Evolutionary conservation across 768 basidiomycete species (phyloP), one percentile per base, ranked within the genome.

Genomic region (Ephemerocybe angulata): DNA sequence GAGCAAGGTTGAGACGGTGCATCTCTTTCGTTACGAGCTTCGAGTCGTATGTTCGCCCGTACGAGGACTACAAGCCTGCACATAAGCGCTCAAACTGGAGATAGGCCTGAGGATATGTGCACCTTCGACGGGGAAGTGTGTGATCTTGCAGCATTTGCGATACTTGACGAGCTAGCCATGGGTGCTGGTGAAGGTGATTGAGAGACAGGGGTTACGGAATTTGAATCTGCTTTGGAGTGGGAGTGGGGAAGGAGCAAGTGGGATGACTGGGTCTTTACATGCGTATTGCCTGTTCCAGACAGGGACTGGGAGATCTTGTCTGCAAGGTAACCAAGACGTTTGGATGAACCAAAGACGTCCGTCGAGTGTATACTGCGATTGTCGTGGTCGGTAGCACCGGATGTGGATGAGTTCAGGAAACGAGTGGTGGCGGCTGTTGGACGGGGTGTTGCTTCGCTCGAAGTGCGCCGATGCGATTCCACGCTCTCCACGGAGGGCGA

Each of bases 11-110:
- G 3, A 92, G 80, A 30, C 90, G 81, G 63, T 91, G 88, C 88
- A 93, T 91, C 69, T 93, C 90, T 37, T 87, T 82, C 2, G 87
- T 81, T 60, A 92, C 87, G 44, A 89, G 75, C 67, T 91, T 89
- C 15, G 86, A 77, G 71, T 90, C 88, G 68, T 90, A 90, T 1
- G 87, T 88, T 21, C 88, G 84, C 22, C 81, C 78, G 65, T 87
- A 81, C 10, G 83, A 79, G 35, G 78, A 70, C 81, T 79, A 33
- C 31, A 52, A 43, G 33, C 30, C 24, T 53, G 55, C 57, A 59
- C 49, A 51, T 58, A 29, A 53, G 50, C 19, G 50, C 52, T 33
- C 54, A 58, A 43, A 47, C 21, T 38, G 15, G n/a, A 25, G 27
- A 51, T 15, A 43, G 4, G 29, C 52, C 42, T 40, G 8, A 49